phyloP scores from a whole-genome alignment of 2,329 filamentous ascomycete genomes.

The Capronia epimyces region DNA sequence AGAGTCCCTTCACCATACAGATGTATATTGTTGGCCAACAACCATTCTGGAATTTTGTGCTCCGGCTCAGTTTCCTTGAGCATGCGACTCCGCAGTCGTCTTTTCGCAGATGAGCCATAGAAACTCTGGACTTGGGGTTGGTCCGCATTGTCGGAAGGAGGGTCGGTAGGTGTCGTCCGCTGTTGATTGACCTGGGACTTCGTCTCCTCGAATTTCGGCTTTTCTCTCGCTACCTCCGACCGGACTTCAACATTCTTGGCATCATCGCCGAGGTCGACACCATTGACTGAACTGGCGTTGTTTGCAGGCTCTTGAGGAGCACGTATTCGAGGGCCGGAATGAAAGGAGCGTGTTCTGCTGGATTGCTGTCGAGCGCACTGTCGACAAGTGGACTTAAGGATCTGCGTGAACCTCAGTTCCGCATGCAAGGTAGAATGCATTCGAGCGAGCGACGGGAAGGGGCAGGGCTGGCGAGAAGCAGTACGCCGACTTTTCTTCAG shows the following conservation, averaged over 20 bases:
- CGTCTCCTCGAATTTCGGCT: neutral
- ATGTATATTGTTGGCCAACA: constrained; percentile 19
- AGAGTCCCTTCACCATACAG: constrained; percentile 11
- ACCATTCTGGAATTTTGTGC: constrained; percentile 23
- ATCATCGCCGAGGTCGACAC: constrained; percentile 8
- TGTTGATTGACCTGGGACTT: constrained; percentile 1
- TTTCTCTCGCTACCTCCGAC: constrained; percentile 12
- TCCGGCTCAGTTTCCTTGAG: constrained; percentile 11
- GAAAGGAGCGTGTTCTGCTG: constrained; percentile 15
- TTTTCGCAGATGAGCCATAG: constrained; percentile 22
- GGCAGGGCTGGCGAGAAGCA: neutral
- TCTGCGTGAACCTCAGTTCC: constrained; percentile 26
- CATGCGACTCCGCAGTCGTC: constrained; percentile 21
- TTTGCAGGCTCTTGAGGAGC: constrained; percentile 14
- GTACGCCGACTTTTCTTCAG: neutral
- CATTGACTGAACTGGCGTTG: constrained; percentile 7
- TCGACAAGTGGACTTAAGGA: constrained; percentile 18
- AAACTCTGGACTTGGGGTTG: constrained; percentile 5
- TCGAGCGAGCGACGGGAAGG: constrained; percentile 14
- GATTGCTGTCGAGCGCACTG: constrained; percentile 19
- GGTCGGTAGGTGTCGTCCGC: neutral
- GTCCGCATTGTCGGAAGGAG: constrained; percentile 4
- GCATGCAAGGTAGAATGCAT: constrained; percentile 27
- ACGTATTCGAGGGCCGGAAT: constrained; percentile 13
- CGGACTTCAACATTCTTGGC: constrained; percentile 5